phyloP scores from a whole-genome alignment of 1,139 yeast genomes.

The Blastobotrys raffinosifermentans region DNA sequence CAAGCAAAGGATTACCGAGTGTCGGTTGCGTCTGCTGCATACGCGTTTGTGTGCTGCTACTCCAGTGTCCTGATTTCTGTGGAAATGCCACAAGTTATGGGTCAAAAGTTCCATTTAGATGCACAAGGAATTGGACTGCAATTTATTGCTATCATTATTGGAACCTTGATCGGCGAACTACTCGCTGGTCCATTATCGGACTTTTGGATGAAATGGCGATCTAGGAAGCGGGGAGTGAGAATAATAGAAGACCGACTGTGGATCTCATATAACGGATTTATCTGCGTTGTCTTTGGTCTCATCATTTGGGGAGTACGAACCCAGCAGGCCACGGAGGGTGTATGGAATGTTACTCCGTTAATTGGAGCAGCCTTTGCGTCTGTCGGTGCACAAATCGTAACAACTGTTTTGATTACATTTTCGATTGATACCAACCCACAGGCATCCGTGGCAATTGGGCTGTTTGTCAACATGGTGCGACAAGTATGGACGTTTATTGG shows the following conservation, averaged over 20 bases:
- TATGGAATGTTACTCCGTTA: slow-evolving; percentile 30
- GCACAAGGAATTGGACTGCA: slow-evolving; percentile 29
- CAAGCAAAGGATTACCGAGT: slow-evolving; percentile 8
- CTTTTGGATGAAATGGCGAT: slow-evolving; percentile 26
- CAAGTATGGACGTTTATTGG: slow-evolving; percentile 26
- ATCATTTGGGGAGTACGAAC: slow-evolving; percentile 28
- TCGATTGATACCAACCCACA: slow-evolving; percentile 11
- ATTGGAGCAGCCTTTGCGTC: slow-evolving; percentile 30
- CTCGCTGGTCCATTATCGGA: slow-evolving; percentile 30
- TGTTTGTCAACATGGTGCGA: slow-evolving; percentile 21
- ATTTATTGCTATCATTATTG: slow-evolving; percentile 27
- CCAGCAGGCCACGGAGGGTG: slow-evolving; percentile 21
- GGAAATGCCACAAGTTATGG: slow-evolving; percentile 29
- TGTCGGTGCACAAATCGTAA: slow-evolving; percentile 28
- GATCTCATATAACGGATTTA: slow-evolving; percentile 26
- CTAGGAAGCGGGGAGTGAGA: slow-evolving; percentile 14
- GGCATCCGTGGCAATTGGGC: slow-evolving; percentile 22
- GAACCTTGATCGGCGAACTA: slow-evolving; percentile 29
- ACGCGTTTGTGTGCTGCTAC: slow-evolving; percentile 26
- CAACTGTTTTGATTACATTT: slow-evolving; percentile 18
- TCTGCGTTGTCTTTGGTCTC: slow-evolving; percentile 26
- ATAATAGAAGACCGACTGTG: slow-evolving; percentile 26
- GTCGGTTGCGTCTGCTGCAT: slow-evolving; percentile 20
- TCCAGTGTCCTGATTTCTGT: slow-evolving; percentile 28
- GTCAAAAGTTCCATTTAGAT: slow-evolving; percentile 22